phyloP scores from a whole-genome alignment of 768 basidiomycete genomes.

The Mycena haematopus region DNA sequence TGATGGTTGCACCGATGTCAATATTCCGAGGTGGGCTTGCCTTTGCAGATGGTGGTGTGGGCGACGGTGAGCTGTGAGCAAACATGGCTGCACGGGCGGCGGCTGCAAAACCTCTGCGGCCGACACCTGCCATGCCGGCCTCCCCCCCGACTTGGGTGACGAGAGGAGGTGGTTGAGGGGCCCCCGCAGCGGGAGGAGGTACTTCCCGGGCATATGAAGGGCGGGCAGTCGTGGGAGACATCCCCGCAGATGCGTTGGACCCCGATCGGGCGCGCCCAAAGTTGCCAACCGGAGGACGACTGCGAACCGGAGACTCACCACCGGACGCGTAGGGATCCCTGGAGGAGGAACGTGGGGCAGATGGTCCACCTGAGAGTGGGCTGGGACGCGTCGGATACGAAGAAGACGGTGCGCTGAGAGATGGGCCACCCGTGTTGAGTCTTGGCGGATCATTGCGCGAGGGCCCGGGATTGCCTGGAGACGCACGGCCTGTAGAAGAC shows the following conservation, averaged over 20 bases:
- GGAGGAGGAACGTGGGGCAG: conserved; percentile 21
- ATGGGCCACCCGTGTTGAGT: conserved; percentile 37
- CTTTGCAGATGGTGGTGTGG: conserved; percentile 28
- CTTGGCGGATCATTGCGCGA: conserved; percentile 38
- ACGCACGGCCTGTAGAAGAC: conserved; percentile 17
- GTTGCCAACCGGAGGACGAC: conserved; percentile 32
- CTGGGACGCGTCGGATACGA: conserved; percentile 43
- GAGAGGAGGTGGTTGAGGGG: conserved; percentile 41
- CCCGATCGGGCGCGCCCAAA: conserved; percentile 29
- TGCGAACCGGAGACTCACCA: conserved; percentile 33
- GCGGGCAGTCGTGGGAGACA: conserved; percentile 35
- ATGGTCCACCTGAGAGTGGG: conserved; percentile 37
- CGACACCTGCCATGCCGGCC: conserved; percentile 92
- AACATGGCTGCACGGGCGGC: conserved; percentile 69
- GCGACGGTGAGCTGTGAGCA: conserved; percentile 1
- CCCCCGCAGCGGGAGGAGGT: conserved; percentile 27
- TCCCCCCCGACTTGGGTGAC: conserved; percentile 79
- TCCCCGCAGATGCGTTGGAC: conserved; percentile 33
- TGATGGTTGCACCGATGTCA: conserved; percentile 50
- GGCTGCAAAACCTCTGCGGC: conserved; percentile 83
- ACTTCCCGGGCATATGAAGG: conserved; percentile 29
- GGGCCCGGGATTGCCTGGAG: conserved; percentile 19
- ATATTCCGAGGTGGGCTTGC: conserved; percentile 50
- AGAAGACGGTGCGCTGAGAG: conserved; percentile 32
- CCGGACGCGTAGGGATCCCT: conserved; percentile 24